Conservation (phyloP, 148 eudicot genomes). For the Camellia lanceoleosa region DNA sequence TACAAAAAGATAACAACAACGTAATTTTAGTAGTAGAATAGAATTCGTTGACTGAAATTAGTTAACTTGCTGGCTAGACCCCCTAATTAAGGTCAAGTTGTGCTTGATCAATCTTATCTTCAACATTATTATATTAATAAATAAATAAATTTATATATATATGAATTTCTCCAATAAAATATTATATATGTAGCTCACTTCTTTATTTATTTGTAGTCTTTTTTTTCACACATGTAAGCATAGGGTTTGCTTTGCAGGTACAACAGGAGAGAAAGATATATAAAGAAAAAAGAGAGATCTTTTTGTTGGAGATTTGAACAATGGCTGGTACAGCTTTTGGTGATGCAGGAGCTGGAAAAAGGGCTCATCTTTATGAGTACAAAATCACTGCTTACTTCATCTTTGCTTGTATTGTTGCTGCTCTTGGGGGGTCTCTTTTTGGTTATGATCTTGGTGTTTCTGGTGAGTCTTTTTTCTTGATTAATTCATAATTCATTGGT, state of each 20-base stretch:
- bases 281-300: neutral
- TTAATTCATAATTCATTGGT: neutral
- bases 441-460: slow-evolving; percentile 95
- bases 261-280: neutral
- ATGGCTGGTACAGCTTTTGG: slow-evolving; percentile 74
- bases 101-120: too few relatives aligned
- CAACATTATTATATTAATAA: too few relatives aligned
- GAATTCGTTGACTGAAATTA: too few relatives aligned
- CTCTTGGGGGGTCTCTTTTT: slow-evolving; percentile 79
- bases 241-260: neutral
- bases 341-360: slow-evolving; percentile 21
- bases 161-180: too few relatives aligned
- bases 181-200: too few relatives aligned
- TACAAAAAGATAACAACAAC: too few relatives aligned
- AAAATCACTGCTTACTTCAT: slow-evolving; percentile 62
- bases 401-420: slow-evolving; percentile 70
- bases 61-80: too few relatives aligned
- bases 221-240: too few relatives aligned
- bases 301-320: slow-evolving; percentile 7
- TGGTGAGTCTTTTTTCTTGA: slow-evolving; percentile 38
- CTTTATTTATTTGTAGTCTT: too few relatives aligned
- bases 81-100: too few relatives aligned
- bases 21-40: too few relatives aligned
- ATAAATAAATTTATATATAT: too few relatives aligned
- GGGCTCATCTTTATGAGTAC: slow-evolving; percentile 67